A percentile compares a stretch with the other conserved stretches of the same genome.
Conservation (phyloP, 768 basidiomycete genomes). For the Hygrophoropsis aurantiaca region DNA sequence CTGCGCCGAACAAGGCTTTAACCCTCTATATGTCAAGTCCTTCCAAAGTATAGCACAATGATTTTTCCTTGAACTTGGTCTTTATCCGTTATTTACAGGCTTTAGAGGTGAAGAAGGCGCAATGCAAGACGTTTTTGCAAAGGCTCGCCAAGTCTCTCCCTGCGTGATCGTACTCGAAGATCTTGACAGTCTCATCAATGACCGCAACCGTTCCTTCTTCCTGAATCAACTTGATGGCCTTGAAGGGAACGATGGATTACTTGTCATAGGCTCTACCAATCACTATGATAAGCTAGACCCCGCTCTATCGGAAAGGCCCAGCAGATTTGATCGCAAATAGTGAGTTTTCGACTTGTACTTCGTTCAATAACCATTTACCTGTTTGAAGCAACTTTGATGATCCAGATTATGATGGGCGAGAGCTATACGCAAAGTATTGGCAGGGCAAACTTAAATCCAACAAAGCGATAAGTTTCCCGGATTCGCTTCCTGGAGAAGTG, state of each 20-base stretch:
- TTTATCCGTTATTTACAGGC: conserved; percentile 34
- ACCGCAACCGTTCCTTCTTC: conserved; percentile 82
- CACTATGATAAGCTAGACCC: conserved; percentile 81
- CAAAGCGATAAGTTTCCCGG: conserved; percentile 64
- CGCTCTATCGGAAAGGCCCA: conserved; percentile 73
- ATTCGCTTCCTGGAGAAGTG: conserved; percentile 57
- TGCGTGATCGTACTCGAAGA: conserved; percentile 68
- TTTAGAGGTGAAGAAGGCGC: conserved; percentile 62
- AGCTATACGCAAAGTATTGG: conserved; percentile 76
- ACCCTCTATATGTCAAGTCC: conserved; percentile 79
- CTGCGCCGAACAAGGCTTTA: conserved; percentile 59
- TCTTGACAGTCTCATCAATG: conserved; percentile 78
- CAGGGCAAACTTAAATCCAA: conserved; percentile 70
- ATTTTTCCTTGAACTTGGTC: not conserved
- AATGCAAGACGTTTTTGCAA: conserved; percentile 67
- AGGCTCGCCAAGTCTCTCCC: conserved; percentile 69
- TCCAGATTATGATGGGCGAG: conserved; percentile 63
- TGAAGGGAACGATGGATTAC: conserved; percentile 75
- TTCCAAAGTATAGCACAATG: conserved; percentile 55
- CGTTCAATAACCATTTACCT: not conserved
- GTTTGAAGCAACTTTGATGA: conserved; percentile 67
- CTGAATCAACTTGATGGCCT: conserved; percentile 84
- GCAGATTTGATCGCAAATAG: conserved; percentile 87
- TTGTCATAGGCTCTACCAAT: conserved; percentile 81
- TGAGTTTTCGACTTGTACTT: conserved; percentile 34